Evolutionary conservation across 2,329 filamentous ascomycete genomes (phyloP).

Genomic region (Ploettnerulaceae sp.): DNA sequence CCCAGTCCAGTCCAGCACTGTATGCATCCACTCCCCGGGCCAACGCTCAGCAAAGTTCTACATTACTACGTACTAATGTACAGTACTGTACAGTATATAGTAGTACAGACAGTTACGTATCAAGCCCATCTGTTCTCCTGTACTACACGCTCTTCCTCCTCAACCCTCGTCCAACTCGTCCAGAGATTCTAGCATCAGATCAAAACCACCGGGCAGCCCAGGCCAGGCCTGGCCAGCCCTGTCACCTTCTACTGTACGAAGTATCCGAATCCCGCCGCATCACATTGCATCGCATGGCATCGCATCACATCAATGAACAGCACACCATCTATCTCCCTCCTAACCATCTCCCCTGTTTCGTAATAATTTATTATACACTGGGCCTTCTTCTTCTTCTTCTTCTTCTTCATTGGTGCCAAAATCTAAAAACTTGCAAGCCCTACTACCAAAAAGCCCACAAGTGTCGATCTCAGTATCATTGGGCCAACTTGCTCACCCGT

Average conservation of each 20-base stretch:
- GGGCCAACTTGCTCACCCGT: no score
- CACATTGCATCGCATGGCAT: neutral
- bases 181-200: neutral
- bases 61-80: neutral
- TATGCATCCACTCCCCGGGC: no score
- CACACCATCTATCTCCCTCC: no score
- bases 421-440: conserved; percentile 10
- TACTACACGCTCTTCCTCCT: no score
- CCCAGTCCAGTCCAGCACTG: no score
- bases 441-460: conserved; percentile 8
- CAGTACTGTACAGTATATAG: neutral
- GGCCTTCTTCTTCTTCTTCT: no score
- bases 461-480: conserved; percentile 24
- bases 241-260: neutral
- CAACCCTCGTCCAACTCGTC: no score
- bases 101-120: neutral
- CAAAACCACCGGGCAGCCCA: neutral
- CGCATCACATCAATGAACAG: no score
- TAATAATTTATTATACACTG: no score
- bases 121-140: no score
- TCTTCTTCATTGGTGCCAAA: no score
- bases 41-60: neutral
- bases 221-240: neutral
- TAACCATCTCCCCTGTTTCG: no score
- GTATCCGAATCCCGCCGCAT: neutral